Percentiles rank a stretch among this genome's conserved stretches.
phyloP scores from a whole-genome alignment of 2,329 filamentous ascomycete genomes.

The Epicoccum nigrum region DNA sequence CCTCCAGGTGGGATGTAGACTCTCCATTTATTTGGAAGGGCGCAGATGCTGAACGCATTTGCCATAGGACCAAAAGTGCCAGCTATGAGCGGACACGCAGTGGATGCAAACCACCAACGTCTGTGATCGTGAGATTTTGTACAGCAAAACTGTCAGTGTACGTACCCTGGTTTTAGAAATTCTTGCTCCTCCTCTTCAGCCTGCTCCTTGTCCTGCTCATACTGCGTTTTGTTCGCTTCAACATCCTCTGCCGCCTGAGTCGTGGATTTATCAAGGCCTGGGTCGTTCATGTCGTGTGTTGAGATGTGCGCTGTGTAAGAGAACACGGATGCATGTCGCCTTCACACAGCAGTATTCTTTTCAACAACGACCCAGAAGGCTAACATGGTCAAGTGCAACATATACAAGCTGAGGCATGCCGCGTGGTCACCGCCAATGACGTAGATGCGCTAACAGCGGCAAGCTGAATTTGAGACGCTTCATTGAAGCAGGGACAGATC shows the following conservation, averaged over 20 bases:
- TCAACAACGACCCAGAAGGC: neutral
- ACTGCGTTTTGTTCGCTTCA: constrained; percentile 42
- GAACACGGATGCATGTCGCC: constrained; percentile 1
- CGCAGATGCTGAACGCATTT: constrained; percentile 61
- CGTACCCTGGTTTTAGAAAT: constrained; percentile 53
- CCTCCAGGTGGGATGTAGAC: constrained; percentile 55
- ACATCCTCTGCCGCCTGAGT: constrained; percentile 54
- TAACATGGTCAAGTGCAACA: constrained; percentile 9
- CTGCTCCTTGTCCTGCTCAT: constrained; percentile 41
- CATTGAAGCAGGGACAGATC: too few species aligned
- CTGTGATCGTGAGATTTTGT: constrained; percentile 32
- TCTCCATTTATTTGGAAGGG: constrained; percentile 63
- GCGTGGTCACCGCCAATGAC: constrained; percentile 16
- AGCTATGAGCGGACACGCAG: constrained; percentile 63
- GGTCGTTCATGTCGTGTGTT: constrained; percentile 50
- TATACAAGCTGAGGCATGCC: constrained; percentile 11
- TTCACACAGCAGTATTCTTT: neutral
- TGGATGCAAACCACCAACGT: constrained; percentile 67
- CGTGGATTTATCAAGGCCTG: constrained; percentile 59
- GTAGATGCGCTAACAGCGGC: constrained; percentile 16
- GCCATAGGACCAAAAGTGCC: constrained; percentile 62
- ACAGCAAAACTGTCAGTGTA: neutral
- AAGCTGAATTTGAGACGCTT: neutral
- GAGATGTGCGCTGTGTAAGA: neutral
- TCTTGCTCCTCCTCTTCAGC: constrained; percentile 50